Conservation (phyloP, 2,329 filamentous ascomycete genomes). For the Pyricularia grisea region DNA sequence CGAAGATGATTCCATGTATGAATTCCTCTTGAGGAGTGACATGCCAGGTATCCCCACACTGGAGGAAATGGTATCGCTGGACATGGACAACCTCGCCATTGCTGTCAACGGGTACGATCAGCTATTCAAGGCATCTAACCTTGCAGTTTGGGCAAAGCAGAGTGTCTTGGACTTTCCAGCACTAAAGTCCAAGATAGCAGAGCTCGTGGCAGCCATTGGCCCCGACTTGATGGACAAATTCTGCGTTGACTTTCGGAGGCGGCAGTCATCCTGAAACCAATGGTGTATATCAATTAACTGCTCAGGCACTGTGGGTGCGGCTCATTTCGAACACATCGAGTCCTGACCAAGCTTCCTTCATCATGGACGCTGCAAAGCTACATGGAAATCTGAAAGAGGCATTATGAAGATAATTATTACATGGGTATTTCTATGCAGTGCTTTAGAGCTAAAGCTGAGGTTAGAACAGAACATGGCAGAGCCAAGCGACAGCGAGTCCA, state of each 20-base stretch:
- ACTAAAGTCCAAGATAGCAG: constrained; percentile 55
- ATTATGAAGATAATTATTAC: neutral
- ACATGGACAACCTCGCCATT: constrained; percentile 51
- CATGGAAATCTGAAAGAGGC: neutral
- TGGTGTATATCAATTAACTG: neutral
- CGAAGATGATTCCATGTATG: constrained; percentile 13
- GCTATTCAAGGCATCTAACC: constrained; percentile 36
- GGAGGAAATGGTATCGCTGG: constrained; percentile 40
- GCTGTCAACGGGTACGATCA: constrained; percentile 27
- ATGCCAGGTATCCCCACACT: constrained; percentile 59
- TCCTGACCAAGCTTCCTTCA: neutral
- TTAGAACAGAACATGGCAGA: neutral
- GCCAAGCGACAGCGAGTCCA: neutral
- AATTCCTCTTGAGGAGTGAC: constrained; percentile 45
- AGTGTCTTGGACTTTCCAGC: constrained; percentile 36
- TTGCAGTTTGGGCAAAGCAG: constrained; percentile 50
- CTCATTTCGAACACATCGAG: neutral
- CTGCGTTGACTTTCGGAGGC: constrained; percentile 43
- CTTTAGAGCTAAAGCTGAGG: neutral
- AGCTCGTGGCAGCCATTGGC: constrained; percentile 58
- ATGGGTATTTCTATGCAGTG: neutral
- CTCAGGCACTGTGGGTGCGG: neutral
- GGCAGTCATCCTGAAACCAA: constrained; percentile 3
- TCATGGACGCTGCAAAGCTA: neutral
- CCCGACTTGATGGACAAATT: constrained; percentile 45